Evolutionary conservation across 345 rosid species (phyloP), one percentile per base, ranked within the genome.

Genomic region (Salix arbutifolia): DNA sequence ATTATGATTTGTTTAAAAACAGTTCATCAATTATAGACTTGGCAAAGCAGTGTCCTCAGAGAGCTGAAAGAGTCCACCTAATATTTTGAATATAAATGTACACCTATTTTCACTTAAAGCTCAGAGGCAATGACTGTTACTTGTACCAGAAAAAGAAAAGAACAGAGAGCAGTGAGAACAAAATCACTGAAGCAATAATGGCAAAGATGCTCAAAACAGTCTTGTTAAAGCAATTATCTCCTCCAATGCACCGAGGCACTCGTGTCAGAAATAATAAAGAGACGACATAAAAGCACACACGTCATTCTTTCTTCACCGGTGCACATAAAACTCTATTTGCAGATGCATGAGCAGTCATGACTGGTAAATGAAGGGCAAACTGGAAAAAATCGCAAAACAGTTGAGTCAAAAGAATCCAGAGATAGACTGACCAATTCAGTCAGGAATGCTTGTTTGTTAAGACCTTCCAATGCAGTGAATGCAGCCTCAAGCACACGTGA

Each of bases 361-460:
- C 38, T 50, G 8, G 19, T 71, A 75, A 23, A 6, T 4, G 30
- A 65, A 28, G 5, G 42, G n/a, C n/a, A 50, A 64, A 64, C 25
- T 46, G 50, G 75, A 35, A 12, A 7, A 4, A 44, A 58, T 3
- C 10, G 64, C 67, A 23, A 25, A 25, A 71, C 26, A 21, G 48
- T 35, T 73, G 70, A 26, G 53, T 30, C 72, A 67, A 71, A 44
- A 76, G 68, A 74, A 78, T 69, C 60, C 73, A 66, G 53, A 67
- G 31, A 73, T 5, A 35, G 75, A 53, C 58, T 74, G 60, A 94
- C 98, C 97, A 96, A 81, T 87, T 96, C 98, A 46, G 97, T 87
- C 75, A 96, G 87, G 89, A 96, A 96, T 30, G 97, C 97, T 88
- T 92, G 99, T 84, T 96, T 96, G 89, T 93, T 96, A 83, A 91